These are phyloP conservation scores for Pistacia integerrima DNA, from an alignment of 345 rosid genomes.

Conservation along the genomic window DNA sequence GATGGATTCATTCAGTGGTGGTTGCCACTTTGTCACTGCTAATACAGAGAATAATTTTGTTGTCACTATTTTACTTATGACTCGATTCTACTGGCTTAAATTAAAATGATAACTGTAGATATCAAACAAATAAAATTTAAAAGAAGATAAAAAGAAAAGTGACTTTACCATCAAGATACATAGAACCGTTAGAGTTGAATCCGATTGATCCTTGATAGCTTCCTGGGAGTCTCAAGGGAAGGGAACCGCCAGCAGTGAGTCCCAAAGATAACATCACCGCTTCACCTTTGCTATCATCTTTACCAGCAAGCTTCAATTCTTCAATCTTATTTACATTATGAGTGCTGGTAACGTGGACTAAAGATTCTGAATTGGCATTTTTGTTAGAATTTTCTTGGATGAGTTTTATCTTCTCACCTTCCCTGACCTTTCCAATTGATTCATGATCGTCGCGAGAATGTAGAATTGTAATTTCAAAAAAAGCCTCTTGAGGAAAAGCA, in stretches of 20 bases:
- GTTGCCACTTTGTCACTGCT: conserved; percentile 29
- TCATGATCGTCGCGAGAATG: conserved; percentile 27
- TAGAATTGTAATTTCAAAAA: conserved; percentile 79
- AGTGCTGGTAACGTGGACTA: conserved; percentile 36
- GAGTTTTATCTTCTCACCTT: conserved; percentile 68
- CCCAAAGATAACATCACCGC: conserved; percentile 56
- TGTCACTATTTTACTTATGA: conserved; percentile 4
- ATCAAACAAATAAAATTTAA: neutral
- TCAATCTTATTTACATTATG: conserved; percentile 35
- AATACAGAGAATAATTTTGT: neutral
- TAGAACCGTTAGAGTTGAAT: conserved; percentile 82
- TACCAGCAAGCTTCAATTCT: conserved; percentile 40
- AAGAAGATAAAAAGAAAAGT: neutral
- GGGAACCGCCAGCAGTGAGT: conserved; percentile 58
- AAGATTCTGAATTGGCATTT: conserved; percentile 51
- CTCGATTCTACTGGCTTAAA: neutral
- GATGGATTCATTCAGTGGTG: conserved; percentile 27
- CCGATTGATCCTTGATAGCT: conserved; percentile 84
- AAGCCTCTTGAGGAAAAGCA: conserved; percentile 92
- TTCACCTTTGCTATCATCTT: conserved; percentile 38
- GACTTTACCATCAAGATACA: conserved; percentile 77
- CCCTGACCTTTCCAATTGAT: conserved; percentile 30
- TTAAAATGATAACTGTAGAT: conserved; percentile 1
- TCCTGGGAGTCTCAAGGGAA: conserved; percentile 69
- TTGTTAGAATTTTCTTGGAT: conserved; percentile 43